Evolutionary conservation across 2,329 filamentous ascomycete genomes (phyloP), one percentile per base, ranked within the genome.

Genomic region (Setomelanomma holmii): DNA sequence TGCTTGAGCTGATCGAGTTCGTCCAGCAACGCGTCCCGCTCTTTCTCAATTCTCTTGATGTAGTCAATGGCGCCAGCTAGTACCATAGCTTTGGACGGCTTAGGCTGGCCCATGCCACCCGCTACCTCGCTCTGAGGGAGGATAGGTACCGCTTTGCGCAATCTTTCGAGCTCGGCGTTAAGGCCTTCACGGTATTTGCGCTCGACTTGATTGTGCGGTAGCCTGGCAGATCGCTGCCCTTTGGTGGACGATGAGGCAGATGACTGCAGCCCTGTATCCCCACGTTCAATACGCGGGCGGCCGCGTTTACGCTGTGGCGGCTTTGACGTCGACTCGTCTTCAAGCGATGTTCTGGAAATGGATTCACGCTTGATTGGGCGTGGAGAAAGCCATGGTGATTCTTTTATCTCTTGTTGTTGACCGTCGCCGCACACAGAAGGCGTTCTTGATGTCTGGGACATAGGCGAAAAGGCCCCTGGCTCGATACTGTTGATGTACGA

Each of bases 131-230:
- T 61, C 44, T 73, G 71, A 4, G 66, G 56, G 4, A 76, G 61
- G 3, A 67, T 67, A 5, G 68, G 69, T 1, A 72, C 61, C 5
- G 67, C 63, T 14, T 57, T 52, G 17, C 68, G 52, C 16, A 72
- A 46, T n/a, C 68, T 59, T 48, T 72, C 69, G 39, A 72, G 62
- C 22, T 66, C 63, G 8, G 57, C 55, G 58, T 69, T 69, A 20
- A 69, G 54, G 24, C 67, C 65, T 45, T 68, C 63, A 36, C 67
- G 67, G 52, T 69, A 69, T 49, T 68, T 69, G 50, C 66, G 63
- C 52, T 69, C 67, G 39, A 73, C 68, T 47, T 74, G 70, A 44
- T 74, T 74, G 59, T 74, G 71, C 11, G 72, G 72, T n/a, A 66
- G 58, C 19, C 66, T 67, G 34, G 45, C 56, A 16, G 62, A 55